These are phyloP conservation scores for Cerioporus squamosus DNA, from an alignment of 1,284 basidiomycete species.

Conservation along the genomic window DNA sequence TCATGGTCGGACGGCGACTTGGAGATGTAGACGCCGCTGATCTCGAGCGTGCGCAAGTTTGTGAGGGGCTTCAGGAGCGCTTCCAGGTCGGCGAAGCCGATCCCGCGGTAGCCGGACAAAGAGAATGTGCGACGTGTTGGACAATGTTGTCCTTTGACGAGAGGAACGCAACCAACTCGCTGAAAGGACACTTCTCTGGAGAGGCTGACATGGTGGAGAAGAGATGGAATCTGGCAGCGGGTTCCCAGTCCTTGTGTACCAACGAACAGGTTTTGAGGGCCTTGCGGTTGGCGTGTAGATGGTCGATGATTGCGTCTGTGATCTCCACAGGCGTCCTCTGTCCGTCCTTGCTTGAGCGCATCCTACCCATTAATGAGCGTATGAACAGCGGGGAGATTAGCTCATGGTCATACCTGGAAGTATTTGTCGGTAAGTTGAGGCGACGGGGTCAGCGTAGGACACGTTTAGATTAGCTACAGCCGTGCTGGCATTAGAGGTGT, in stretches of 20 bases:
- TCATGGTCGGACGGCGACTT: conserved; percentile 5
- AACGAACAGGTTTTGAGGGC: not conserved
- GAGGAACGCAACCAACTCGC: not conserved
- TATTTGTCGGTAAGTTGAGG: no score
- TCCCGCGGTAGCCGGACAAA: not conserved
- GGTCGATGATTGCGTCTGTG: not conserved
- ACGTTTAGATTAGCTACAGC: no score
- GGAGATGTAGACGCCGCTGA: not conserved
- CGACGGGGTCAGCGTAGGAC: no score
- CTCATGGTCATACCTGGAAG: no score
- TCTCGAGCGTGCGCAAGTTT: not conserved
- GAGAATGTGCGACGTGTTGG: not conserved
- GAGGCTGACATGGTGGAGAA: not conserved
- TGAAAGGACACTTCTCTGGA: not conserved
- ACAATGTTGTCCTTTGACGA: not conserved
- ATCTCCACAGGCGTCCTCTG: not conserved
- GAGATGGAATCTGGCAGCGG: not conserved
- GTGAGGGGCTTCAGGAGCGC: not conserved
- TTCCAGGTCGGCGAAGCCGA: not conserved
- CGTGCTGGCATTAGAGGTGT: no score
- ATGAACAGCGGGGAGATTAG: no score
- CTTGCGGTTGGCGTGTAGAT: not conserved
- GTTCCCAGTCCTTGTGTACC: not conserved
- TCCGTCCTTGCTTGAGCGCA: no score
- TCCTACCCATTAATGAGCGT: no score